Base-by-base conservation (phyloP, 192 early-diverging fungal genomes). In the Umbelopsis vinacea region DNA sequence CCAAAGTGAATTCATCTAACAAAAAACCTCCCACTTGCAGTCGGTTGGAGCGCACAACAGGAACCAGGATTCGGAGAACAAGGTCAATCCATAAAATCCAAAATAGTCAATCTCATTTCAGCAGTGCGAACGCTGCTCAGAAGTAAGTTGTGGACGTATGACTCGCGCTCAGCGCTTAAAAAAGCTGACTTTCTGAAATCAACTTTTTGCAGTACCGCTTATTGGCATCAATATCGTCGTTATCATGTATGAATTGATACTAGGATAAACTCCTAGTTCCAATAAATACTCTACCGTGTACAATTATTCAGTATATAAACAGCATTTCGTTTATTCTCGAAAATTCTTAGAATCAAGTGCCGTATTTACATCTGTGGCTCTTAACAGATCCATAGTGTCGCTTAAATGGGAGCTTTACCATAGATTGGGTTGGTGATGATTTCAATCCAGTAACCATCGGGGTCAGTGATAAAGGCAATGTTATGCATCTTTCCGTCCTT, bases 41-140 rank as follows among this genome's bases (percentile, higher is more conserved):
- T 76, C 53, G 80, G 77, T 9, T 79, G 77, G 77, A 78, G 79
- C 80, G 40, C 76, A 81, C 70, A 88, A 83, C 48, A 80, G 75
- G 79, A 83, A 74, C 70, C 85, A 74, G 45, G 87, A 81, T 89
- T 91, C 70, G 88, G 89, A 38, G 89, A 89, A 50, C 82, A 87
- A 75, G 81, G 84, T 23, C 86, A 91, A 68, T 89, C 90, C 15
- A 72, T 97, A 37, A 95, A 94, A 76, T 84, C 87, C 57, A 92
- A 91, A 74, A 72, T 97, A 45, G 87, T 97, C 78, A 92, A 92
- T 77, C 86, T 97, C 46, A 96, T 97, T 69, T 93, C 93, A 0
- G 94, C 95, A 0, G 91, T 96, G 46, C 86, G 95, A 73, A 97
- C 94, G 46, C 81, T 97, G 52, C 89, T 96, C 85, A 80, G 94